Evolutionary conservation across 768 basidiomycete species (phyloP), one percentile per base, ranked within the genome.

Genomic region (Termitomyces sp.): DNA sequence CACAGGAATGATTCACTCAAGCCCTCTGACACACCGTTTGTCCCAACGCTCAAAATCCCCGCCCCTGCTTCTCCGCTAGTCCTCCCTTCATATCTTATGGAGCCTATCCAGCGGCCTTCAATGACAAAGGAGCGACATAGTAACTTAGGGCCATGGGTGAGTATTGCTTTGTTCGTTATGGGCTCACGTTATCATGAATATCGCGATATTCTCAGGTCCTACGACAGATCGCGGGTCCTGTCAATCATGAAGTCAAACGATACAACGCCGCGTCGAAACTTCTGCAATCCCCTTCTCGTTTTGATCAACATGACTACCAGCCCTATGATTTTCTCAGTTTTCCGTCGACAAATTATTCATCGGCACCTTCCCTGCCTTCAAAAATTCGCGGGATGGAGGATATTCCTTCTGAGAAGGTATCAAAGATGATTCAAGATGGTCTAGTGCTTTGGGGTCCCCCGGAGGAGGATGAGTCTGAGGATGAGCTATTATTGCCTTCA

Each of bases 51-150:
- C 31, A 65, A 70, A 24, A 62, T 69, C 24, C 68, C 70, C 36
- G 70, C 75, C 45, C 73, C 68, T 5, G 65, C 80, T 46, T 84
- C 85, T 4, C 66, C 62, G 2, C 4, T 33, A 9, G 64, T 58
- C 15, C 65, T 86, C 41, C 85, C 85, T 33, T 72, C 81, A 7
- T 85, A 86, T 66, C 73, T 78, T 63, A 66, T 81, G 30, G 75
- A 79, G 57, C 73, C 69, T 16, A 74, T 86, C 6, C 62, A 67
- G 8, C 78, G 75, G 54, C 71, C 79, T 42, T 65, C 70, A 5
- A 84, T 89, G 57, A 72, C 83, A 13, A 66, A 71, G 54, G 78
- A 80, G 20, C 76, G 80, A 46, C 88, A 88, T 66, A 72, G 69
- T 16, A 63, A 66, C 45, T 67, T 88, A 39, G 80, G 77, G 13